Conservation (phyloP, 2,329 filamentous ascomycete genomes). For the Fusarium drepaniforme region DNA sequence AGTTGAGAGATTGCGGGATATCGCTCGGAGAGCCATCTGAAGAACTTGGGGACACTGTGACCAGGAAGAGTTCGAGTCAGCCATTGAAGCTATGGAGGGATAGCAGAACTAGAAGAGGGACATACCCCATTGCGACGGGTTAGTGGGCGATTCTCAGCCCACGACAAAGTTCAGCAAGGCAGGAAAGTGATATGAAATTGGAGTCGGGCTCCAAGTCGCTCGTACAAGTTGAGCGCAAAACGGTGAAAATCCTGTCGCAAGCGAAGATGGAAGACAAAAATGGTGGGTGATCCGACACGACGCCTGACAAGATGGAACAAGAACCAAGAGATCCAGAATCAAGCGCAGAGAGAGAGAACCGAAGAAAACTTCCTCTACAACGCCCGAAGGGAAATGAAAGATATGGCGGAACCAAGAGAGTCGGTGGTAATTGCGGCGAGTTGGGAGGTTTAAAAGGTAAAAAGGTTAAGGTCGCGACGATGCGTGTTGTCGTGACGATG, state of each 20-base stretch:
- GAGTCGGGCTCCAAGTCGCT: conserved; percentile 21
- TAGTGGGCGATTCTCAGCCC: conserved; percentile 39
- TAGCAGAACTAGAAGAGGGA: not conserved
- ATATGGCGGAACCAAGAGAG: conserved; percentile 8
- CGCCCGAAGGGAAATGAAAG: conserved; percentile 16
- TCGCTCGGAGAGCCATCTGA: conserved; percentile 98
- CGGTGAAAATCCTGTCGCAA: conserved; percentile 36
- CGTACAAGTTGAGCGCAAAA: conserved; percentile 33
- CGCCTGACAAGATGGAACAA: conserved; percentile 14
- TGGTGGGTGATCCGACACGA: conserved; percentile 26
- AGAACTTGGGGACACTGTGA: conserved; percentile 84
- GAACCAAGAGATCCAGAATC: conserved; percentile 7
- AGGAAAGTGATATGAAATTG: conserved; percentile 8
- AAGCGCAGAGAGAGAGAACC: conserved; percentile 12
- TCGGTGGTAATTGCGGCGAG: conserved; percentile 4
- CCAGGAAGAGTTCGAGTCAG: conserved; percentile 30
- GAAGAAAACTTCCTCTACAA: conserved; percentile 9
- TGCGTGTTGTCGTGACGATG: conserved; percentile 41
- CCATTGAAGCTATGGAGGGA: conserved; percentile 1
- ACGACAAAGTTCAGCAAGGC: conserved; percentile 22
- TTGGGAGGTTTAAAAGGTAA: conserved; percentile 5
- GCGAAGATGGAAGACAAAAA: conserved; percentile 27
- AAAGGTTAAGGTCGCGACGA: conserved; percentile 28
- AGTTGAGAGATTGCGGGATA: conserved; percentile 99
- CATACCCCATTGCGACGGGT: conserved; percentile 48